Base-by-base conservation (phyloP, 2,329 filamentous ascomycete genomes). In the Plectosphaerella cucumerina region DNA sequence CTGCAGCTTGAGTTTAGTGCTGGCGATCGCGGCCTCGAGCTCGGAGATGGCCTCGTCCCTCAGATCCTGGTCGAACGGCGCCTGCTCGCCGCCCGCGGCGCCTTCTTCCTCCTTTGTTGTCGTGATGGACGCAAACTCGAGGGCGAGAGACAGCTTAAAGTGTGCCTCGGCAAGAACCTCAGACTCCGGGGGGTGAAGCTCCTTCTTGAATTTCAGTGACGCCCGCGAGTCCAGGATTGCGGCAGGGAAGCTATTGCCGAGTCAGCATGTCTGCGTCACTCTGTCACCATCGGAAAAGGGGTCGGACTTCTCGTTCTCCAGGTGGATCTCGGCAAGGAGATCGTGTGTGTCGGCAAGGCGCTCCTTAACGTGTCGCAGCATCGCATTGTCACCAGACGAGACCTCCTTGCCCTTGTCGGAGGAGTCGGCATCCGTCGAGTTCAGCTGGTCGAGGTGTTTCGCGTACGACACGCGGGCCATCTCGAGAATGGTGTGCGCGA, bases 331-430 rank as follows among this genome's bases (percentile, higher is more conserved):
- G 10, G 92, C 89, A 55, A 97, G 87, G 50, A 96, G 81, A 65
- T 97, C 92, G 66, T 97, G 90, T 9, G 90, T 96, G 65, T 99
- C 94, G 54, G 90, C 90, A 33, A 97, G 80, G 51, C 90, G 85
- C 69, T 96, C 90, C 69, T 91, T 92, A 63, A 92, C 76, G 54
- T 88, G 83, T 57, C 78, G 71, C 42, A 75, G 57, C 2, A 65
- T 60, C 39, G 71, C 69, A 8, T 68, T 69, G 48, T 76, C 72
- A 20, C 65, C 65, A 34, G 70, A 62, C 15, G 64, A 64, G 34
- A 62, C 64, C 52, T 74, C 70, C 53, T 77, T 76, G 39, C 65
- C 69, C 58, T 71, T 68, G 39, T 42, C 39, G 15, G 39, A 42
- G 8, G 39, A 18, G 4, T 42, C 39, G 51, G 67, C 71, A 51